phyloP scores from a whole-genome alignment of 202 grass and related monocot species.

The Carex arenaria region DNA sequence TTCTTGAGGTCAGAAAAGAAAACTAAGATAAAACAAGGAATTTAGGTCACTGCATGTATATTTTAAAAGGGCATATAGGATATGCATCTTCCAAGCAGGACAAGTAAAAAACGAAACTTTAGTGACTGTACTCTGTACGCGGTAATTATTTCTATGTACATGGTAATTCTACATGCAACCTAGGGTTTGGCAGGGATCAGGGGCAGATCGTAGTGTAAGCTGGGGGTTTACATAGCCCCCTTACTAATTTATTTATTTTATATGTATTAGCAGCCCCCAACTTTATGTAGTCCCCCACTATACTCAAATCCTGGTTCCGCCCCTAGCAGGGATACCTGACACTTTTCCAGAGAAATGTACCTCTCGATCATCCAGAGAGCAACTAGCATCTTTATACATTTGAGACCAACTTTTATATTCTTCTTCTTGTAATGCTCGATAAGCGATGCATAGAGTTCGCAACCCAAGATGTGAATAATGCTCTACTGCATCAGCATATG shows the following conservation, averaged over 20 bases:
- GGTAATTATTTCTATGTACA: neutral
- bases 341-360: slow-evolving; percentile 31
- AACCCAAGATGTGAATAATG: slow-evolving; percentile 89
- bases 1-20: too few species aligned
- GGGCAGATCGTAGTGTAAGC: too few species aligned
- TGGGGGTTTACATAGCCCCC: too few species aligned
- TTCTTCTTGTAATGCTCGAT: slow-evolving; percentile 65
- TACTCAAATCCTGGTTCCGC: too few species aligned
- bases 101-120: neutral
- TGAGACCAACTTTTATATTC: slow-evolving; percentile 81
- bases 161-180: slow-evolving; percentile 14
- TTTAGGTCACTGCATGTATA: neutral
- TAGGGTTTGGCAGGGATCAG: neutral
- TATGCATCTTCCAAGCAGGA: neutral
- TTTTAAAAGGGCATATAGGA: neutral
- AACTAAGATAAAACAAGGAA: too few species aligned
- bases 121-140: neutral
- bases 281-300: too few species aligned
- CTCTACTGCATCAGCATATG: slow-evolving; percentile 69
- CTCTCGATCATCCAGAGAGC: slow-evolving; percentile 76
- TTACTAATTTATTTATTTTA: too few species aligned
- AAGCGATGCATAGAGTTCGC: slow-evolving; percentile 78
- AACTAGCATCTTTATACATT: slow-evolving; percentile 70
- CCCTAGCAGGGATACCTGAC: neutral
- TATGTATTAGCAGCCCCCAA: too few species aligned